These are phyloP conservation scores for Aspergillus terreus DNA, from an alignment of 2,329 filamentous ascomycete genomes.

Conservation along the genomic window DNA sequence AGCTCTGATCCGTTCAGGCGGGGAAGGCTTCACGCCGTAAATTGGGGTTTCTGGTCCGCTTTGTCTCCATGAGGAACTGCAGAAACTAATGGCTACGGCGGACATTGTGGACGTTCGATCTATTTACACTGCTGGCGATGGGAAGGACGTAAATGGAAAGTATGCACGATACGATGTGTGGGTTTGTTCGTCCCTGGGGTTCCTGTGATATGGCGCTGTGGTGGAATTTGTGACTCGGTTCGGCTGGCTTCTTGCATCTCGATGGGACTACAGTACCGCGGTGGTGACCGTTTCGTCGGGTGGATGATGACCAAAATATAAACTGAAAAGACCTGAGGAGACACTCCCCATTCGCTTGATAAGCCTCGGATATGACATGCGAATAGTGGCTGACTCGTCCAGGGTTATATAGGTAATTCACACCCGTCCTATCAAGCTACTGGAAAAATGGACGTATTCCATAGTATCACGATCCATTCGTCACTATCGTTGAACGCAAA, in stretches of 20 bases:
- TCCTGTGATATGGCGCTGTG: slow-evolving; percentile 6
- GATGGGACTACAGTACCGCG: slow-evolving; percentile 25
- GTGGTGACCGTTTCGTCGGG: slow-evolving; percentile 19
- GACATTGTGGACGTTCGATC: slow-evolving; percentile 21
- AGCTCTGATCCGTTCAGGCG: not conserved
- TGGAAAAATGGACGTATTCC: not conserved
- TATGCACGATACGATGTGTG: slow-evolving; percentile 3
- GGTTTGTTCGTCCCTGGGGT: slow-evolving; percentile 1
- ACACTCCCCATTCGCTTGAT: slow-evolving; percentile 3
- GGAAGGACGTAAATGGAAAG: slow-evolving; percentile 1
- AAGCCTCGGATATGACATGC: too few relatives aligned
- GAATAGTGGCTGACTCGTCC: not conserved
- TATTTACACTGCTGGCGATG: slow-evolving; percentile 8
- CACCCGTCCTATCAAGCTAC: too few relatives aligned
- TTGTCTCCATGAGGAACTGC: slow-evolving; percentile 37
- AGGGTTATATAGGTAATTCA: too few relatives aligned
- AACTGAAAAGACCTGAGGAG: slow-evolving; percentile 49
- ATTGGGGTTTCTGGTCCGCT: slow-evolving; percentile 40
- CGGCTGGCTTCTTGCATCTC: slow-evolving; percentile 4
- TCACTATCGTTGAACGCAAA: not conserved
- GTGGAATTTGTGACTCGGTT: slow-evolving; percentile 13
- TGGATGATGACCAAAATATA: slow-evolving; percentile 38
- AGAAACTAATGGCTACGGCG: slow-evolving; percentile 44
- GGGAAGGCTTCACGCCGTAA: slow-evolving; percentile 21
- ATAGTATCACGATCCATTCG: not conserved